Evolutionary conservation across 345 rosid species (phyloP).

Genomic region (Syzygium jambos): DNA sequence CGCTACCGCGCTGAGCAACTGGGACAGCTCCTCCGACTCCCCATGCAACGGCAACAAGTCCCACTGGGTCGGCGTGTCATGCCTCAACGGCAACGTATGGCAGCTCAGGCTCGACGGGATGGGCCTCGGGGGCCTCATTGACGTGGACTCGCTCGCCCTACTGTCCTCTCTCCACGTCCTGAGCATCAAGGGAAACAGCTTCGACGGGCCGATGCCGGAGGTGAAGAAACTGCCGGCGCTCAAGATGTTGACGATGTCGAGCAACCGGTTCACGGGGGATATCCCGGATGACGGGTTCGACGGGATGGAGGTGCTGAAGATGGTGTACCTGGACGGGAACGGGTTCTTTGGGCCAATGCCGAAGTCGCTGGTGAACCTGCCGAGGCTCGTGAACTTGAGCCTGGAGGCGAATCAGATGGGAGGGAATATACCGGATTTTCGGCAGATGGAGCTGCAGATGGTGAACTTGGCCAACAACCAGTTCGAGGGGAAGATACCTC

Average conservation of each 20-base stretch:
- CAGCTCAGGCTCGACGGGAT: constrained; percentile 44
- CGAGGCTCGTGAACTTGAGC: constrained; percentile 29
- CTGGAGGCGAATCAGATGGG: constrained; percentile 47
- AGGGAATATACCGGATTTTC: constrained; percentile 49
- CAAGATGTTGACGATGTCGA: constrained; percentile 41
- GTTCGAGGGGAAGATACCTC: constrained; percentile 48
- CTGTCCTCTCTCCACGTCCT: constrained; percentile 31
- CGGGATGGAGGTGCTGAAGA: constrained; percentile 39
- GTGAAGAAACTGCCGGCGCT: constrained; percentile 25
- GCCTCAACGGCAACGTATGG: constrained; percentile 23
- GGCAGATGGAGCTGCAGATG: constrained; percentile 14
- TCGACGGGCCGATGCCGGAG: constrained; percentile 47
- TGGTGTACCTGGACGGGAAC: constrained; percentile 45
- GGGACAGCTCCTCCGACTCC: constrained; percentile 20
- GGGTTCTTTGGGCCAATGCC: constrained; percentile 49
- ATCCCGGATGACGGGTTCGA: constrained; percentile 30
- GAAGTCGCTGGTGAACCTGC: constrained; percentile 27
- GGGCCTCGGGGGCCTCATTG: constrained; percentile 43
- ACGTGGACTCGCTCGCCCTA: constrained; percentile 23
- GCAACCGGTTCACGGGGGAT: constrained; percentile 46
- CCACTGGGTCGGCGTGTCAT: constrained; percentile 52
- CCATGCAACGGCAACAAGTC: constrained; percentile 8
- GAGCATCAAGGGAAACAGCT: constrained; percentile 53
- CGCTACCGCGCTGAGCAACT: constrained; percentile 11
- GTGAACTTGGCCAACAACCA: constrained; percentile 45